A percentile compares a stretch with the other conserved stretches of the same genome.
These are phyloP conservation scores for Thalia dealbata DNA, from an alignment of 176 grass and related monocot genomes.

Conservation along the genomic window DNA sequence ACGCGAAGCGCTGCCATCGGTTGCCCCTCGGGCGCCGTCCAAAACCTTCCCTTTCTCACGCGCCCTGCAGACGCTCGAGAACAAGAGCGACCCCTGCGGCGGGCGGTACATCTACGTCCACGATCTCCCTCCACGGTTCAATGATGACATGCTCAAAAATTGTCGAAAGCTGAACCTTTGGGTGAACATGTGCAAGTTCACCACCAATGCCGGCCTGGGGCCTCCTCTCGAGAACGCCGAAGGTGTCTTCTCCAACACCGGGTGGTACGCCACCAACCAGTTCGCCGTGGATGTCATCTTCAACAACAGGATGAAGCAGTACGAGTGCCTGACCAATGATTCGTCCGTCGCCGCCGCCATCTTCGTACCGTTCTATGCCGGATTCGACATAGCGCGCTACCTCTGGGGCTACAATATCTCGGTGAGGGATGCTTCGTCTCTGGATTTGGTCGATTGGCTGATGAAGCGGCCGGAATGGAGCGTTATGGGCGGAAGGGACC, in stretches of 20 bases:
- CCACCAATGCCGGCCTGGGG: conserved; percentile 73
- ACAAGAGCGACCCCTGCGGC: conserved; percentile 74
- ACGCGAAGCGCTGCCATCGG: neutral
- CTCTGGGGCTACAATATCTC: conserved; percentile 90
- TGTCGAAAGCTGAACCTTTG: conserved; percentile 70
- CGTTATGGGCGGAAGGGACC: conserved; percentile 85
- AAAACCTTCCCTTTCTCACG: conserved; percentile 54
- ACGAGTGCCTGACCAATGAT: conserved; percentile 82
- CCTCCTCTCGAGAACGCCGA: conserved; percentile 64
- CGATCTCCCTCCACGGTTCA: conserved; percentile 80
- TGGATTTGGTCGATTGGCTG: conserved; percentile 85
- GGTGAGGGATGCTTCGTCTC: conserved; percentile 53
- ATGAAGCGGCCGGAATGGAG: conserved; percentile 66
- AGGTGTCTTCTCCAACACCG: conserved; percentile 77
- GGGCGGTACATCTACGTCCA: conserved; percentile 99
- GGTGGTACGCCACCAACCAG: conserved; percentile 96
- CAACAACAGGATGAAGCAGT: conserved; percentile 92
- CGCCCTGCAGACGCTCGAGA: conserved; percentile 56
- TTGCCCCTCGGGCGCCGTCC: too few species aligned
- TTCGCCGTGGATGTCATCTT: conserved; percentile 91
- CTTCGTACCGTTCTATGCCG: conserved; percentile 96
- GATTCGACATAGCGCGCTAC: conserved; percentile 71
- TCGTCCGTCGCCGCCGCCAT: conserved; percentile 67
- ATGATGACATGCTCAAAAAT: conserved; percentile 78
- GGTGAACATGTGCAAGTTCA: conserved; percentile 99